These are phyloP conservation scores for Inga laurina DNA, from an alignment of 306 rosid species.

Conservation along the genomic window DNA sequence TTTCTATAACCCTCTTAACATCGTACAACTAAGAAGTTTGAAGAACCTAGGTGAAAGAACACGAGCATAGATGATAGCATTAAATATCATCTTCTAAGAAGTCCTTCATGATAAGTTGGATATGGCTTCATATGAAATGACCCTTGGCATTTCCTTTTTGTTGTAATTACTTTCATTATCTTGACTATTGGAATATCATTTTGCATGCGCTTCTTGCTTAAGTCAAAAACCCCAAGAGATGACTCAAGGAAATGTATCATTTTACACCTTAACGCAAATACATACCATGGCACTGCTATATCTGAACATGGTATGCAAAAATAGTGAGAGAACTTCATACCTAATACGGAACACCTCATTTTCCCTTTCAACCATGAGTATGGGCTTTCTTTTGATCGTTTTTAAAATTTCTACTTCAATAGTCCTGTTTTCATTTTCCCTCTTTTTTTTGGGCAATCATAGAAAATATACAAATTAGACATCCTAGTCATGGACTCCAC, in stretches of 20 bases:
- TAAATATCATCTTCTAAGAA: not conserved
- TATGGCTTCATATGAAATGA: not conserved
- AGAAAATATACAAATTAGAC: not conserved
- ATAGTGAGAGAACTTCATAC: not conserved
- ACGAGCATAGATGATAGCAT: not conserved
- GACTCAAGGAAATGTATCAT: not conserved
- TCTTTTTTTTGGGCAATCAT: not conserved
- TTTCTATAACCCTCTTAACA: too few species aligned
- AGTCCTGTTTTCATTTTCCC: not conserved
- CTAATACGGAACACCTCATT: not conserved
- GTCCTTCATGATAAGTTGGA: not conserved
- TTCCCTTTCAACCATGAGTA: not conserved
- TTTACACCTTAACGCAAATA: not conserved
- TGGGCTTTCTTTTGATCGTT: not conserved
- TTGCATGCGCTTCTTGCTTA: not conserved
- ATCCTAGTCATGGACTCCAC: not conserved
- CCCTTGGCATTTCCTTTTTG: too few species aligned
- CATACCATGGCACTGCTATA: not conserved
- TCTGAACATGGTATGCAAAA: not conserved
- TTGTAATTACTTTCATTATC: too few species aligned
- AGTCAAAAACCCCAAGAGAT: not conserved
- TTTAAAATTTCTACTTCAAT: conserved; percentile 6
- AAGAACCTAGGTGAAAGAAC: not conserved
- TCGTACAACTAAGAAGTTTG: not conserved
- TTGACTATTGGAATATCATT: not conserved